Conservation (phyloP, 768 basidiomycete genomes). For the Tylopilus balloui region DNA sequence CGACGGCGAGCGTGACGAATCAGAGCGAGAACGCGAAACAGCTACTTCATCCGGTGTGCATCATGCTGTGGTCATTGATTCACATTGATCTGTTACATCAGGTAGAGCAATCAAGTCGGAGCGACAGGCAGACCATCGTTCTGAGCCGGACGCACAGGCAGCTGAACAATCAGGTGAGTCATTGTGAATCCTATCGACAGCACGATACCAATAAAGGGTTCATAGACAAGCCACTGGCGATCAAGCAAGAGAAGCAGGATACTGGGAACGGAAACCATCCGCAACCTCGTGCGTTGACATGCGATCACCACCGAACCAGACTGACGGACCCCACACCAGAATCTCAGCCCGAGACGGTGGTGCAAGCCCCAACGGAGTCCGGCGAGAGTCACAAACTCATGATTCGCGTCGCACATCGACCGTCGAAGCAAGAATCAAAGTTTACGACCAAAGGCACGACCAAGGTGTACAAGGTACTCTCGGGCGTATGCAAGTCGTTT, state of each 20-base stretch:
- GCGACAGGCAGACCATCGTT: not conserved
- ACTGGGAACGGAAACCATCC: not conserved
- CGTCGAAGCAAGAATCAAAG: conserved; percentile 29
- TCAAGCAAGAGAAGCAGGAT: conserved; percentile 19
- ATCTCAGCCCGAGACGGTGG: not conserved
- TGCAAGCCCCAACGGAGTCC: conserved; percentile 3
- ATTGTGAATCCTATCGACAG: not conserved
- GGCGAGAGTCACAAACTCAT: conserved; percentile 15
- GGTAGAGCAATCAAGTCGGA: conserved; percentile 5
- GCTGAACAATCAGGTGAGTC: conserved; percentile 6
- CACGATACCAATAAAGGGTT: not conserved
- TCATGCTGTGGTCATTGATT: not conserved
- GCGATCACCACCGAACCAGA: not conserved
- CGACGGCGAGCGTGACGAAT: conserved; percentile 3
- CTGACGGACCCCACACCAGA: conserved; percentile 3
- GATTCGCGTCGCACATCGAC: conserved; percentile 31
- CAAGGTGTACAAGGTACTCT: conserved; percentile 27
- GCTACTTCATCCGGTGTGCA: conserved; percentile 5
- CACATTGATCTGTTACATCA: not conserved
- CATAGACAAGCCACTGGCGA: conserved; percentile 12
- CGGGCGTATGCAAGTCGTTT: conserved; percentile 30
- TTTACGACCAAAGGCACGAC: conserved; percentile 30
- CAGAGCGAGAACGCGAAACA: conserved; percentile 1
- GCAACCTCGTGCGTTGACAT: conserved; percentile 12
- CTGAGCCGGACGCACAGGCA: not conserved